Conservation (phyloP, 176 grass and related monocot genomes). For the Musa beccarii region DNA sequence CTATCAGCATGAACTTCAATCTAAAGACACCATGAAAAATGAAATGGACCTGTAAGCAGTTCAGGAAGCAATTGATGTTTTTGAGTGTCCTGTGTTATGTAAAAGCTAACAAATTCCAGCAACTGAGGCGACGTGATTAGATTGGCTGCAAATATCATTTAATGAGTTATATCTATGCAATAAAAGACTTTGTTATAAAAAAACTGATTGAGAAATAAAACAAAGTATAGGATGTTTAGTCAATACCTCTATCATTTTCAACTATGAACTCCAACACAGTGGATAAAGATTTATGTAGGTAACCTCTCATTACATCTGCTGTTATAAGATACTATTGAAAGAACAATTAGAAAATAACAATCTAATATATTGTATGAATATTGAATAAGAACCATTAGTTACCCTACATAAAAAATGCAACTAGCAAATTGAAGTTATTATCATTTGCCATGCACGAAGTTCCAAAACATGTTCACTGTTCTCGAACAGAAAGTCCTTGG, state of each 20-base stretch:
- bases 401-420: neutral
- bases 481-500: neutral
- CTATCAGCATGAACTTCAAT: neutral
- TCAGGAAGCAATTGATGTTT: slow-evolving; percentile 24
- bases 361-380: neutral
- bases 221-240: neutral
- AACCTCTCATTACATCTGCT: slow-evolving; percentile 15
- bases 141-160: neutral
- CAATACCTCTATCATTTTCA: slow-evolving; percentile 11
- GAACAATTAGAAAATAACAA: slow-evolving; percentile 15
- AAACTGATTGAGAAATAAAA: neutral
- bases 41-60: slow-evolving; percentile 17
- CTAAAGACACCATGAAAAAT: neutral
- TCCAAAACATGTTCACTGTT: neutral
- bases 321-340: slow-evolving; percentile 20
- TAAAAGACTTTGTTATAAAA: neutral
- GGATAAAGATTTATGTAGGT: slow-evolving; percentile 21
- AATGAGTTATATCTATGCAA: neutral
- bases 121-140: neutral
- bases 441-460: neutral
- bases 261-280: slow-evolving; percentile 19
- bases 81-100: slow-evolving; percentile 22
- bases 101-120: slow-evolving; percentile 10
- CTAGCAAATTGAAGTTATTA: neutral
- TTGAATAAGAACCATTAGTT: neutral